phyloP scores from a whole-genome alignment of 768 basidiomycete species.

The Pulveroboletus sp. region DNA sequence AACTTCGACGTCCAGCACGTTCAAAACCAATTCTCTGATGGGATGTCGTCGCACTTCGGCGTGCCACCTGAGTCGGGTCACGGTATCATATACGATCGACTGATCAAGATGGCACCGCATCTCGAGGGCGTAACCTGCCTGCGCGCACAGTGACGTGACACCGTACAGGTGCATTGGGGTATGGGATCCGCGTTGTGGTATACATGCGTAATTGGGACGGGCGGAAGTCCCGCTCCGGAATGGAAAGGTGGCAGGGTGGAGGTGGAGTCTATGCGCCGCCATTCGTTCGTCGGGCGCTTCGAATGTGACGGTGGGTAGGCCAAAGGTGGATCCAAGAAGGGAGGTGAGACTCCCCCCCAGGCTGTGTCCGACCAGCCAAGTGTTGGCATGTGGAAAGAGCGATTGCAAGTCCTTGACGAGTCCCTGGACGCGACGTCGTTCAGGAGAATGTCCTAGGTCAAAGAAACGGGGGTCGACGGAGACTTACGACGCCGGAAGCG shows the following conservation, averaged over 20 bases:
- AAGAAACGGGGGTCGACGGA: neutral
- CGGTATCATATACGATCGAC: conserved; percentile 65
- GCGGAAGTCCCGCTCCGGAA: conserved; percentile 9
- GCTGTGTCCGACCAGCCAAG: conserved; percentile 61
- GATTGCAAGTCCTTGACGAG: conserved; percentile 54
- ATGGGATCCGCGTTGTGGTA: conserved; percentile 74
- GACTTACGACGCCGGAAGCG: conserved; percentile 74
- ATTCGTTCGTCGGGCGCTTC: conserved; percentile 64
- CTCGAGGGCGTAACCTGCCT: conserved; percentile 65
- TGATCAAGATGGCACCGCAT: conserved; percentile 60
- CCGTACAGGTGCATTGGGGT: conserved; percentile 55
- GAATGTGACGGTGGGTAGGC: conserved; percentile 59
- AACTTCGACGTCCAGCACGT: conserved; percentile 47
- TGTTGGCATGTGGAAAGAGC: conserved; percentile 54
- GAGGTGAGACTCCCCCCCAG: conserved; percentile 65
- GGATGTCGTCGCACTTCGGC: conserved; percentile 53
- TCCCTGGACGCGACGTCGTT: conserved; percentile 32
- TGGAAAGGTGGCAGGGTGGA: conserved; percentile 48
- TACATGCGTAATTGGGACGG: conserved; percentile 41
- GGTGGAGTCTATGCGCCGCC: conserved; percentile 56
- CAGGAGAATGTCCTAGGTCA: conserved; percentile 2
- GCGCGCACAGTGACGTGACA: conserved; percentile 47
- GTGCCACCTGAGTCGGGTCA: conserved; percentile 57
- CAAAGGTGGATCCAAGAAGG: conserved; percentile 61
- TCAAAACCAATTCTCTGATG: conserved; percentile 51